phyloP scores from a whole-genome alignment of 192 early-diverging fungal species.

The Physocladia obscura region DNA sequence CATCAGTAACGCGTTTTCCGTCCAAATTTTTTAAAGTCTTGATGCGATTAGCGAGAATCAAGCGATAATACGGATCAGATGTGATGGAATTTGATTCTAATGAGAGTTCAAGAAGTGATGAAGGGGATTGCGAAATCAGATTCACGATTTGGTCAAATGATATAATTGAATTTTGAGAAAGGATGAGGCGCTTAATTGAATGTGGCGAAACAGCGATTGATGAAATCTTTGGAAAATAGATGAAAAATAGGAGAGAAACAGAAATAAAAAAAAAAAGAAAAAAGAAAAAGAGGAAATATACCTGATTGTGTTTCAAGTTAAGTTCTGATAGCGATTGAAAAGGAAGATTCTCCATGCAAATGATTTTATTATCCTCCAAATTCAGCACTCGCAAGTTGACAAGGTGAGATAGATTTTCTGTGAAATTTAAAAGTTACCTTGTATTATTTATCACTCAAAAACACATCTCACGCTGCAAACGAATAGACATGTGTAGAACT shows the following conservation, averaged over 20 bases:
- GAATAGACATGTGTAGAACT: too few relatives aligned
- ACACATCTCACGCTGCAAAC: too few relatives aligned
- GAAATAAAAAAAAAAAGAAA: too few relatives aligned
- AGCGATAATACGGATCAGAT: conserved; percentile 33
- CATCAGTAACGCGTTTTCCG: conserved; percentile 47
- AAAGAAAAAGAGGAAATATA: background rate
- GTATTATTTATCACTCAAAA: too few relatives aligned
- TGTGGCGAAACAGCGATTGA: conserved; percentile 21
- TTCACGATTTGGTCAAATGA: conserved; percentile 37
- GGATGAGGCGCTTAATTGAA: conserved; percentile 28
- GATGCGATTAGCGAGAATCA: conserved; percentile 41
- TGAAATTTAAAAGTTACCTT: conserved; percentile 13
- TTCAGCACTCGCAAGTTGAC: conserved; percentile 47
- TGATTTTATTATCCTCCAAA: conserved; percentile 53
- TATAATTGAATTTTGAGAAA: conserved; percentile 37
- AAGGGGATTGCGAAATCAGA: conserved; percentile 19
- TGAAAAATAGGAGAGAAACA: too few relatives aligned
- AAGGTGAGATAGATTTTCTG: conserved; percentile 47
- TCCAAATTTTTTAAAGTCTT: conserved; percentile 45
- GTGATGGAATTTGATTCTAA: conserved; percentile 41
- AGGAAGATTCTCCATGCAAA: conserved; percentile 23
- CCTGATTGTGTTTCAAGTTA: conserved; percentile 52
- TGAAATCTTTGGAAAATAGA: too few relatives aligned
- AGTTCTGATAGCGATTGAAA: conserved; percentile 40
- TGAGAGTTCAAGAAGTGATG: conserved; percentile 24